Evolutionary conservation across 177 flowering plant genomes (phyloP).

Genomic region (Tripterygium wilfordii): DNA sequence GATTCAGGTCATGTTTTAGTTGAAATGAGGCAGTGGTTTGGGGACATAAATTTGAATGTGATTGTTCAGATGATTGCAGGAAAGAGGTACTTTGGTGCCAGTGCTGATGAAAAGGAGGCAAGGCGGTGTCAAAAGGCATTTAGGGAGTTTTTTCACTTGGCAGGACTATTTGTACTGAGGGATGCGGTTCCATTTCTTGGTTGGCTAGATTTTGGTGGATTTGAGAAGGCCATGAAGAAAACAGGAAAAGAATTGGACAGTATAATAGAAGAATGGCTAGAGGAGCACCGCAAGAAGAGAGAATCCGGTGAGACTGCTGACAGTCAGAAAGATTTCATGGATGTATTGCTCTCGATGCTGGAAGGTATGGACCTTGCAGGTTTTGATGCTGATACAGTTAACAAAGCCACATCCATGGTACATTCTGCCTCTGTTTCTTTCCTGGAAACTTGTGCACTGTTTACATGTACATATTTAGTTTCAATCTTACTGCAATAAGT

Average conservation of each 20-base stretch:
- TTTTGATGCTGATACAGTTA: constrained; percentile 17
- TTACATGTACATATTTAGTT: not conserved
- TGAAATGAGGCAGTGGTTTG: constrained; percentile 29
- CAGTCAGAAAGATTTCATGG: constrained; percentile 24
- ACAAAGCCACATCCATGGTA: constrained; percentile 29
- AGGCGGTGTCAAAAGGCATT: not conserved
- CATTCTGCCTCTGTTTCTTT: not conserved
- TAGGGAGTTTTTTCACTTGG: constrained; percentile 7
- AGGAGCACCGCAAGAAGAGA: constrained; percentile 17
- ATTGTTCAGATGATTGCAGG: constrained; percentile 20
- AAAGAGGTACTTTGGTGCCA: constrained; percentile 15
- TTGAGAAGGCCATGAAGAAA: constrained; percentile 22
- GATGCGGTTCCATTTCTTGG: constrained; percentile 20
- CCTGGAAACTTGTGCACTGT: not conserved
- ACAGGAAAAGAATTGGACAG: constrained; percentile 14
- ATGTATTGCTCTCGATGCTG: constrained; percentile 17
- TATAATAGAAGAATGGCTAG: constrained; percentile 16
- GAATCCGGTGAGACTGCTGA: not conserved
- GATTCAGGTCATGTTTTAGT: not conserved
- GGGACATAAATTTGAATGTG: constrained; percentile 15
- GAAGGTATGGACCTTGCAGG: constrained; percentile 3
- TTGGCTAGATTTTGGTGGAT: constrained; percentile 23
- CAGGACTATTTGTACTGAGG: constrained; percentile 3
- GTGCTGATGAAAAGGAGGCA: constrained; percentile 3
- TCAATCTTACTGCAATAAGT: not conserved